These are phyloP conservation scores for Helicocarpus griseus DNA, from an alignment of 2,329 filamentous ascomycete genomes.

Conservation along the genomic window DNA sequence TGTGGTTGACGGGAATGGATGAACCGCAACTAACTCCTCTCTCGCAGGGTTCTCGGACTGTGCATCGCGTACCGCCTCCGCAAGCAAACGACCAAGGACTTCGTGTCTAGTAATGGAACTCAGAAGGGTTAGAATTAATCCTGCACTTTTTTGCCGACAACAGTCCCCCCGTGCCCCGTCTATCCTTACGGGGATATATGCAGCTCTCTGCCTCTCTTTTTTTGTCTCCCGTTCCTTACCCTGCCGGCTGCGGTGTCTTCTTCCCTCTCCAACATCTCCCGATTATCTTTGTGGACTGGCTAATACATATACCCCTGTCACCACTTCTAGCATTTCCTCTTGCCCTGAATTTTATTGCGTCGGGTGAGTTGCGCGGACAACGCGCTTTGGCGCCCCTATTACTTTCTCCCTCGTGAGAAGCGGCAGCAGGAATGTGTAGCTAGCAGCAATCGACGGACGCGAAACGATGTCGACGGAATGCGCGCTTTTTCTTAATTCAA, in stretches of 20 bases:
- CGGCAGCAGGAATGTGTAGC: conserved; percentile 42
- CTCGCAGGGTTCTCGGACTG: conserved; percentile 51
- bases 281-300: background rate
- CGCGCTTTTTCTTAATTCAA: no score
- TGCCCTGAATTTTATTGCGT: conserved; percentile 82
- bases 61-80: conserved; percentile 47
- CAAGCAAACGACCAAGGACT: conserved; percentile 59
- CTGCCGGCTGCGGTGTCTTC: background rate
- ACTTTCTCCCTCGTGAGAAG: conserved; percentile 34
- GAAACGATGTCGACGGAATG: background rate
- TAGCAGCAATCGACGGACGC: background rate
- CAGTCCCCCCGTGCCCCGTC: background rate
- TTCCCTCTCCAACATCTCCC: no score
- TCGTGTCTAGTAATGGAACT: conserved; percentile 67
- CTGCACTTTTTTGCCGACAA: background rate
- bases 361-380: conserved; percentile 60
- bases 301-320: conserved; percentile 13
- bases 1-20: background rate
- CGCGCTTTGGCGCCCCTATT: conserved; percentile 23
- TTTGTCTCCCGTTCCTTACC: background rate
- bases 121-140: conserved; percentile 60
- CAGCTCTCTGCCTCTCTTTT: background rate
- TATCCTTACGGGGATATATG: background rate
- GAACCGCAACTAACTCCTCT: conserved; percentile 2
- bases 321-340: conserved; percentile 58